Evolutionary conservation across 352 stramenopile species (phyloP), one percentile per base, ranked within the genome.

Genomic region (Globisporangium paddicum): DNA sequence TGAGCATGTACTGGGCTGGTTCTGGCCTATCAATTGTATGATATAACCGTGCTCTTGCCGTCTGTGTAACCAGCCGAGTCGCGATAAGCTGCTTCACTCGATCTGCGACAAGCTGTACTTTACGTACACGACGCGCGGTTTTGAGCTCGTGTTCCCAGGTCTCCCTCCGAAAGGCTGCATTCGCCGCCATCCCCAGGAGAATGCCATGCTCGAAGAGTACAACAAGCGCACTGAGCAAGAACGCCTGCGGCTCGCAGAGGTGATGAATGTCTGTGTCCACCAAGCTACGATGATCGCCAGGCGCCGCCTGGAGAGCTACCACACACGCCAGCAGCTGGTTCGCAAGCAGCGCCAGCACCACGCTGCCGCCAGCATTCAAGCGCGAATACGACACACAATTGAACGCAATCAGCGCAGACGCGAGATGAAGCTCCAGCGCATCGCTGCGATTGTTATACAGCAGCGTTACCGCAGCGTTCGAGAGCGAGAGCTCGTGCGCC

Each of bases 111-210:
- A 72, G 38, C 57, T 84, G 14, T 84, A 64, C 49, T 47, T 81
- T 30, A 71, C 75, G 60, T 79, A 79, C 46, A 81, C 72, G 5
- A 69, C 69, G 2, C 69, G 63, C 5, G 69, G 74, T 10, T 75
- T 79, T 37, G 72, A 81, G 48, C 47, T 81, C 11, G 47, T 75
- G 44, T 81, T 77, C 54, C 69, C 74, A 0, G 69, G 74, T 0
- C 37, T 79, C 5, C 68, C 71, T 11, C 57, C 72, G 6, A 66
- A 34, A 56, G 62, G 75, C 13, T 47, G 59, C 0, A 44, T 65
- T 0, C 52, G 73, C 56, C 72, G 51, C 26, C 53, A 79, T 67
- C 72, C 58, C 35, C 54, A 48, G 16, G 70, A 78, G 28, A 23
- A 48, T 0, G 56, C 45, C 1, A 56, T 75, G 16, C 37, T 66